Evolutionary conservation across 2,329 filamentous ascomycete species (phyloP), one percentile per base, ranked within the genome.

Genomic region (Venturia nashicola): DNA sequence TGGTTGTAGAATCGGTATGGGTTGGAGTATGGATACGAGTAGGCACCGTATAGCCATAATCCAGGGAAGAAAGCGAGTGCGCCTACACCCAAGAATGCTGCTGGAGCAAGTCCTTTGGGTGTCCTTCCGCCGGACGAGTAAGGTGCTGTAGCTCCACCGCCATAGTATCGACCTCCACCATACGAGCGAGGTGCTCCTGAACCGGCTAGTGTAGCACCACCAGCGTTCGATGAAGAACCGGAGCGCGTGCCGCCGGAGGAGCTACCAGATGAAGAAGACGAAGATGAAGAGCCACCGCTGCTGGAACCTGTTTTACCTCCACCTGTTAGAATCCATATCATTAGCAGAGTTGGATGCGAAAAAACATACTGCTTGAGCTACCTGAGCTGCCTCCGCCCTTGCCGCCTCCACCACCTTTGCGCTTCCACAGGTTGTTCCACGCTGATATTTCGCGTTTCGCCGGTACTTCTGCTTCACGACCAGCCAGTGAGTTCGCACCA

Each of bases 141-240:
- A 1, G 89, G 87, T 0, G 72, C 71, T 2, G 76, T 66, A 0
- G 85, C 81, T 60, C 89, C 89, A 60, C 87, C 87, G 44, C 82
- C 82, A 70, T 91, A 91, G 73, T 81, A 89, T 61, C 71, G 69
- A 8, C 86, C 86, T 44, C 85, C 84, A 55, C 84, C 86, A 69
- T 82, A 90, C 0, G 70, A 66, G 3, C 83, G 84, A 18, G 76
- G 69, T 0, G 81, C 75, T 18, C 87, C 86, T 61, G 80, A 82
- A 65, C 87, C 86, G 7, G 78, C 74, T 5, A 74, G 78, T 3
- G 86, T 86, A 9, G 69, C 44, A 39, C 76, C 75, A 55, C 76
- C 76, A 5, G 67, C 48, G 18, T 71, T 72, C 20, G 74, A 75
- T 44, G 66, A 69, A 12, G 66, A 8, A 14, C 65, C 67, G 8